phyloP scores from a whole-genome alignment of 208 protist species.

The Leishmania gerbilli region DNA sequence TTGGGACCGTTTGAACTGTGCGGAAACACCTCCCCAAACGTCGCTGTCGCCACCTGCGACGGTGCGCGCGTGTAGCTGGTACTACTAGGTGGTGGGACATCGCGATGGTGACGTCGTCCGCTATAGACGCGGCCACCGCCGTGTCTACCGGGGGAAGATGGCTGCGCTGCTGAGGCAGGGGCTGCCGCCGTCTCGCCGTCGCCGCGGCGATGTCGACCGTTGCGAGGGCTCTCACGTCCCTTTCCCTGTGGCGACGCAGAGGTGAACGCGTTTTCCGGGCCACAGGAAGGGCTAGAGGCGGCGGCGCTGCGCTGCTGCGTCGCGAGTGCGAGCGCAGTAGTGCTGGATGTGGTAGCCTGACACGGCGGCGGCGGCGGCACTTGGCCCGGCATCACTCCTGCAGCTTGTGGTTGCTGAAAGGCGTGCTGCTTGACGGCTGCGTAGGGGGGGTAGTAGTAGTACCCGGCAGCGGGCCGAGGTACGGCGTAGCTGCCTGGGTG shows the following conservation, averaged over 20 bases:
- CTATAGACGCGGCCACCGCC: not conserved
- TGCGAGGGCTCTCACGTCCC: not conserved
- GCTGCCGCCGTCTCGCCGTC: not conserved
- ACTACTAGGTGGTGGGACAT: conserved; percentile 9
- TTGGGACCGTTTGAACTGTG: not conserved
- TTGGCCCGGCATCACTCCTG: conserved; percentile 13
- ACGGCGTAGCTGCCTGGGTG: not conserved
- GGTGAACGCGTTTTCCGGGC: not conserved
- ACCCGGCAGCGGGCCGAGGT: not conserved
- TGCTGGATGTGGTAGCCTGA: not conserved
- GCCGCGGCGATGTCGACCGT: not conserved
- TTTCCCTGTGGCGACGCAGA: not conserved
- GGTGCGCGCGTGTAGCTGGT: conserved; percentile 14
- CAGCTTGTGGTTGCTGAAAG: not conserved
- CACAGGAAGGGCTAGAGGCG: not conserved
- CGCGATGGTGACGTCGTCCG: conserved; percentile 10
- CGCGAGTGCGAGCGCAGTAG: not conserved
- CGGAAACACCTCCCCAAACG: conserved; percentile 3
- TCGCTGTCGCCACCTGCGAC: conserved; percentile 2
- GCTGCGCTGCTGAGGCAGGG: not conserved
- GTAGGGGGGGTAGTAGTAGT: conserved; percentile 7
- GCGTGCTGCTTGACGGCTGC: not conserved
- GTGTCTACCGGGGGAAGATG: not conserved
- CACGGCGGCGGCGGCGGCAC: conserved; percentile 3
- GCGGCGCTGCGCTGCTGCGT: not conserved